Evolutionary conservation across 169 alveolate species (phyloP), one percentile per base, ranked within the genome.

Genomic region (Toxoplasma gondii): DNA sequence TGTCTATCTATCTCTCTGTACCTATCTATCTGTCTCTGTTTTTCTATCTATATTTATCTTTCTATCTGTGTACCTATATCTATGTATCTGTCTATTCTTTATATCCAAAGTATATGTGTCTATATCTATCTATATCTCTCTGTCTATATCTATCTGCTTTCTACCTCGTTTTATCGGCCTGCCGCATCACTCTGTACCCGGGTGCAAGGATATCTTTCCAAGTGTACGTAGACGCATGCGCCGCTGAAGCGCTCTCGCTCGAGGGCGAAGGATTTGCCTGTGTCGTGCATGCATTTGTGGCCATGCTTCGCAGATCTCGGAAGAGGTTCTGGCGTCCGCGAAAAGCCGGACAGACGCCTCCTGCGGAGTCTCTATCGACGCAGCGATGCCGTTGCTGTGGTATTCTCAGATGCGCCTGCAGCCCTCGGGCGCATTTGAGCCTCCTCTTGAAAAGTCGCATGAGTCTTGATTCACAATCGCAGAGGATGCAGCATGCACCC

Each of bases 331-430:
- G 74, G 74, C 9, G 74, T 16, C 34, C 29, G 74, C 74, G 74
- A 64, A n/a, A 31, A 19, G n/a, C 86, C 12, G 58, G 22, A 12
- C 41, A 82, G 90, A 44, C 22, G 67, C 22, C 39, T 12, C 27
- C 4, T 22, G 24, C n/a, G 67, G 67, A 5, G 64, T 82, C 34
- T 24, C 53, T 10, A 36, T 82, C 41, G 27, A 39, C 34, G 41
- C 90, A 2, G 90, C 38, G 12, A 34, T 31, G 5, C 67, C 90
- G 27, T 4, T 82, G 22, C 41, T 82, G 41, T 82, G 90, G 90
- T 82, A 82, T 36, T 82, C 90, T 22, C 90, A 82, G 67, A 38
- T 82, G 90, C 53, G 90, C 17, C 90, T 82, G 90, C 90, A 82
- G 67, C 90, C 90, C 54, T 82, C 69, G 67, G 90, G 64, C 36